A percentile compares a stretch with the other conserved stretches of the same genome.
Evolutionary conservation across 1,139 yeast genomes (phyloP).

Genomic region (Candida mesenterica): DNA sequence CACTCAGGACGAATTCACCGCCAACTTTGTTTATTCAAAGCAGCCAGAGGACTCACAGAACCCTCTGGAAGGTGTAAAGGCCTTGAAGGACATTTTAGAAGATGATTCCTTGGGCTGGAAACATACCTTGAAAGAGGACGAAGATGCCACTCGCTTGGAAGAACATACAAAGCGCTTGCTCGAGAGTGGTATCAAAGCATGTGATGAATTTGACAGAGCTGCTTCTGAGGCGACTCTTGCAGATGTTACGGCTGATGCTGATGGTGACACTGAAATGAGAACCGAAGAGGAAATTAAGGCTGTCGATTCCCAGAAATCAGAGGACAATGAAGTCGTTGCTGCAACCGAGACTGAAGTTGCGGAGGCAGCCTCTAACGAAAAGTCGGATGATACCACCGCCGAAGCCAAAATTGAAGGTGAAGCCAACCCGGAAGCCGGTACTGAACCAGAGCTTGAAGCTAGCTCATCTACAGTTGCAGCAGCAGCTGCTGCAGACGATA

Average conservation of each 20-base stretch:
- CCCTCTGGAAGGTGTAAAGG: slow-evolving; percentile 26
- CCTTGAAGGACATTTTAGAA: slow-evolving; percentile 28
- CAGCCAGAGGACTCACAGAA: slow-evolving; percentile 26
- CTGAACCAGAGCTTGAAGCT: background rate
- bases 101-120: slow-evolving; percentile 43
- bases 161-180: slow-evolving; percentile 27
- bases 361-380: no score
- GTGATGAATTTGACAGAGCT: slow-evolving; percentile 19
- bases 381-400: background rate
- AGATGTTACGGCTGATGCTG: slow-evolving; percentile 4
- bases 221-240: slow-evolving; percentile 12
- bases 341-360: background rate
- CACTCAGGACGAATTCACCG: slow-evolving; percentile 78
- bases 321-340: background rate
- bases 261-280: slow-evolving; percentile 16
- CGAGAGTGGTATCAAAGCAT: slow-evolving; percentile 34
- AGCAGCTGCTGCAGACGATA: no score
- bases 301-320: background rate
- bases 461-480: slow-evolving; percentile 9
- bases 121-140: slow-evolving; percentile 27
- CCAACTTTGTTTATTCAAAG: slow-evolving; percentile 47
- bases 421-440: background rate
- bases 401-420: background rate
- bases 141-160: slow-evolving; percentile 21
- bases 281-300: no score